These are phyloP conservation scores for Dendrobium huoshanense DNA, from an alignment of 106 monocot species.

Conservation along the genomic window DNA sequence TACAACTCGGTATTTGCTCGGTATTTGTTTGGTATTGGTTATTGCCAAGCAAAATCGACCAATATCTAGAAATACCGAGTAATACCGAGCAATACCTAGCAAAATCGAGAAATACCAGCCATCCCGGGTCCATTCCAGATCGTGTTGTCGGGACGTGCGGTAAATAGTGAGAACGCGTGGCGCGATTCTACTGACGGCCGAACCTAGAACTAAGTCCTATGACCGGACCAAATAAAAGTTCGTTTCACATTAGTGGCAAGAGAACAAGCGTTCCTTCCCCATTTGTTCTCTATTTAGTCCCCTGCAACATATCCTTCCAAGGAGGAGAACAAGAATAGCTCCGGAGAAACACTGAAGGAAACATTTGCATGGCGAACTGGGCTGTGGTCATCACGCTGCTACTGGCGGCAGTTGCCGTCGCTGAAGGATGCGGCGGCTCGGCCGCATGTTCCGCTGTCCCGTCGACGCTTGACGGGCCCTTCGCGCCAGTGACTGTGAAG, in stretches of 20 bases:
- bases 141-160: too few species aligned
- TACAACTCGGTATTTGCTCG: too few species aligned
- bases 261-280: neutral
- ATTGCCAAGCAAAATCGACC: too few species aligned
- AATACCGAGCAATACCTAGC: too few species aligned
- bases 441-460: constrained; percentile 12
- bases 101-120: too few species aligned
- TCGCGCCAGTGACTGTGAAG: constrained; percentile 56
- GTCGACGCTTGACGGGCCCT: constrained; percentile 76
- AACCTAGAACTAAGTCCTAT: too few species aligned
- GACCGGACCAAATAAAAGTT: too few species aligned
- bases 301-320: neutral
- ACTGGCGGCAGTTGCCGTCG: neutral
- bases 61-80: too few species aligned
- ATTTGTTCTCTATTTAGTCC: neutral
- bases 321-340: neutral
- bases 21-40: too few species aligned
- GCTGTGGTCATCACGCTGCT: constrained; percentile 4
- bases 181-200: too few species aligned
- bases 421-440: neutral
- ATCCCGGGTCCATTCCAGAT: too few species aligned
- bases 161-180: too few species aligned
- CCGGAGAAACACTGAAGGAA: neutral
- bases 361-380: neutral
- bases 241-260: neutral